Evolutionary conservation across 805 yeast genomes (phyloP), one percentile per base, ranked within the genome.

Genomic region (Metschnikowia continentalis): DNA sequence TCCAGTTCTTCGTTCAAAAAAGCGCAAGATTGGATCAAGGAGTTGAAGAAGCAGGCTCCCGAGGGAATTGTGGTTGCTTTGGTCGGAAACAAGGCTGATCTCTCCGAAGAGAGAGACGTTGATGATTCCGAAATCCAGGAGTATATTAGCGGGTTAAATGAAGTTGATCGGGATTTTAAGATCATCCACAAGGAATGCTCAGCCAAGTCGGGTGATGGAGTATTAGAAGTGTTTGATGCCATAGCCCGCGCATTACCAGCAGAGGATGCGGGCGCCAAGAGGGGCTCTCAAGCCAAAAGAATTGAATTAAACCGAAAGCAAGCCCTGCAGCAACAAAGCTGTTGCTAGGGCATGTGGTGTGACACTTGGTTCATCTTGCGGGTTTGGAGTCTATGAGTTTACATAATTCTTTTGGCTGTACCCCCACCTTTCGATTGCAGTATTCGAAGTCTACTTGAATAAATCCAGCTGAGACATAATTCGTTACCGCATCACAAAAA

Each of bases 21-120:
- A 69, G 98, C 98, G 6, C 86, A 97, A 61, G 97, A 92, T 71
- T 92, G 99, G 99, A 96, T 92, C 49, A 88, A 88, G 64, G 98
- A 92, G 67, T 79, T 92, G 59, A 96, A 90, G 64, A 96, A 91
- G 59, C 98, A 91, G 70, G 97, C 97, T 17, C 78, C 88, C n/a
- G 88, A 88, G 56, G 91, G 86, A 55, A 92, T 92, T 47, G 82
- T 90, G 51, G 90, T 92, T 67, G 98, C 98, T 3, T 76, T 92
- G 36, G 96, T 91, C 30, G 99, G 97, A 36, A 92, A 91, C 75
- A 92, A 92, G 72, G 80, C 82, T 53, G 99, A 92, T 69, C 74
- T 92, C 55, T 80, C 84, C 13, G 84, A 82, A 8, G 75, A 77
- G 35, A 72, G 90, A 46, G 68, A 72, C 49, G 75, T 74, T 2